A percentile compares a stretch with the other conserved stretches of the same genome.
Evolutionary conservation across 2,329 filamentous ascomycete species (phyloP).

Genomic region (Trichoderma sp.): DNA sequence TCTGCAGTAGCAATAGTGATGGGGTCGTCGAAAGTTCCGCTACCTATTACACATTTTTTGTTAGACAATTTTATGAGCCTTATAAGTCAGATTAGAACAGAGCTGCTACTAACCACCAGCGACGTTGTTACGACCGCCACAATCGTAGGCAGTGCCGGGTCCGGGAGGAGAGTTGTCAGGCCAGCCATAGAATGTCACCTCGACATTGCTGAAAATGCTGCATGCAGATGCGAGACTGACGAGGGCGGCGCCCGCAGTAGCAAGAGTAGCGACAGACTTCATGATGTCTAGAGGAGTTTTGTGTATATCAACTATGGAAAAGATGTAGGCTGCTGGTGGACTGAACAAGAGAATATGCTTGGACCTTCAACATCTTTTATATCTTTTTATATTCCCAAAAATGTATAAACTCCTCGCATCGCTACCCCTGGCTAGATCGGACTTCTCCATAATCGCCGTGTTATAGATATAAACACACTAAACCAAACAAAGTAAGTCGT

Average conservation of each 20-base stretch:
- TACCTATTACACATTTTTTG: conserved; percentile 14
- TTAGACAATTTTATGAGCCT: neutral
- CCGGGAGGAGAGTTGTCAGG: conserved; percentile 32
- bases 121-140: conserved; percentile 28
- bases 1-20: conserved; percentile 31
- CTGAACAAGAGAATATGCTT: neutral
- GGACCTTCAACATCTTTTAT: neutral
- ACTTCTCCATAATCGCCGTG: neutral
- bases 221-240: conserved; percentile 24
- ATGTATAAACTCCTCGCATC: neutral
- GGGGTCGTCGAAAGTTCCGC: conserved; percentile 30
- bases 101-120: conserved; percentile 27
- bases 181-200: conserved; percentile 32
- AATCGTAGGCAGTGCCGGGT: conserved; percentile 29
- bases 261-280: conserved; percentile 25
- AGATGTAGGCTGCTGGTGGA: neutral
- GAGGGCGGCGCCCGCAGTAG: conserved; percentile 2
- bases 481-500: neutral
- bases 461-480: neutral
- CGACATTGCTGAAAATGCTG: conserved; percentile 25
- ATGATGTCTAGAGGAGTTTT: conserved; percentile 21
- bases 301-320: neutral
- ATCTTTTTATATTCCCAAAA: neutral
- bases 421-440: neutral
- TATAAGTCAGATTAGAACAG: neutral